phyloP scores from a whole-genome alignment of 1,284 basidiomycete species.

The Leccinum solheimii region DNA sequence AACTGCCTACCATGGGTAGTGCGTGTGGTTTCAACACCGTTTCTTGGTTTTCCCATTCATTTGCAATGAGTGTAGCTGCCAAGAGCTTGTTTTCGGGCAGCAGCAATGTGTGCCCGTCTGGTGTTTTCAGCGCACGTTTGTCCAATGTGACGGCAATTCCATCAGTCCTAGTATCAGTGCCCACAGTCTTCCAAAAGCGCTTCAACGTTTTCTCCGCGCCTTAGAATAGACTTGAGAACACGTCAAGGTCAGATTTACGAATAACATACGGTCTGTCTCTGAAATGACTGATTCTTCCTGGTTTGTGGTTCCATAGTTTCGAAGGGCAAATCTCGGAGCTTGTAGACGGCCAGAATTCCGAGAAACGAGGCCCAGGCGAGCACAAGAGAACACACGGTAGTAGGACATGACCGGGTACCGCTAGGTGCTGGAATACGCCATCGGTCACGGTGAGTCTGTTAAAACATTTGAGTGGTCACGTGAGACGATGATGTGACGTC shows the following conservation, averaged over 20 bases:
- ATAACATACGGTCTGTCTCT: slow-evolving; percentile 55
- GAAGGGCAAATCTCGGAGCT: background rate
- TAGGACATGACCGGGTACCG: slow-evolving; percentile 17
- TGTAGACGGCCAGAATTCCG: slow-evolving; percentile 1
- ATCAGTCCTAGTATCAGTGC: slow-evolving; percentile 62
- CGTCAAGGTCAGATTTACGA: background rate
- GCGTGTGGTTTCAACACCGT: slow-evolving; percentile 86
- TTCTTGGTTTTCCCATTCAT: slow-evolving; percentile 96
- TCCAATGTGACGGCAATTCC: slow-evolving; percentile 78
- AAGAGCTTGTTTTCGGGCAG: slow-evolving; percentile 73
- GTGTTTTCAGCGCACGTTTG: slow-evolving; percentile 84
- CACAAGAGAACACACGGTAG: slow-evolving; percentile 5
- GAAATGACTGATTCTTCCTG: slow-evolving; percentile 47
- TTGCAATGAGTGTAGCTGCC: slow-evolving; percentile 83
- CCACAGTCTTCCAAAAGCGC: slow-evolving; percentile 90
- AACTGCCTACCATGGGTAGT: slow-evolving; percentile 76
- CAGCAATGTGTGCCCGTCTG: slow-evolving; percentile 72
- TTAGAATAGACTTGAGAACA: slow-evolving; percentile 36
- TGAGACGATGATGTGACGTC: slow-evolving; percentile 28
- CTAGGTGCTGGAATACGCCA: background rate
- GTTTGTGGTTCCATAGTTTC: slow-evolving; percentile 19
- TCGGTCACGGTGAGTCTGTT: background rate
- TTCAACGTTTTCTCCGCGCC: slow-evolving; percentile 84
- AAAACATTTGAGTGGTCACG: slow-evolving; percentile 20
- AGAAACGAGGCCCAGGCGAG: slow-evolving; percentile 5